A percentile compares a stretch with the other conserved stretches of the same genome.
Evolutionary conservation across 345 rosid species (phyloP).

Genomic region (Arabis alpina): DNA sequence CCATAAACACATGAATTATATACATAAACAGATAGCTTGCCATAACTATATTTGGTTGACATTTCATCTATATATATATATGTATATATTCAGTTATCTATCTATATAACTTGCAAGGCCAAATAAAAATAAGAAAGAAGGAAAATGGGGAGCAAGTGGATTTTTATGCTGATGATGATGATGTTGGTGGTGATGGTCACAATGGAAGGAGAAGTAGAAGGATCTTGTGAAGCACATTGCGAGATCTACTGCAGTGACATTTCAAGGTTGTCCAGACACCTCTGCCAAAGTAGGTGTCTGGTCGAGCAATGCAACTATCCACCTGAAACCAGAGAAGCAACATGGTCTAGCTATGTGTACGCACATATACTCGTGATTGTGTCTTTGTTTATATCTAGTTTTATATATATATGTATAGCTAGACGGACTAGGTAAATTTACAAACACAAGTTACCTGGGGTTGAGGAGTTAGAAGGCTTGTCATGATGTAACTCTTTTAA

Average conservation of each 20-base stretch:
- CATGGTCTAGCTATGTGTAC: too few relatives aligned
- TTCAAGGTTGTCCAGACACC: too few relatives aligned
- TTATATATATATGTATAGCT: not conserved
- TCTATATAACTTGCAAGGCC: not conserved
- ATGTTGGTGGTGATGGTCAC: not conserved
- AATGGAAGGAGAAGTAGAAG: not conserved
- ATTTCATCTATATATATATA: not conserved
- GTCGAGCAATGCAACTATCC: not conserved
- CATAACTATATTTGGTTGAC: not conserved
- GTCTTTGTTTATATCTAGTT: not conserved
- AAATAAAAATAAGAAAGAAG: not conserved
- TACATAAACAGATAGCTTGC: not conserved
- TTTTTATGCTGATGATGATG: not conserved
- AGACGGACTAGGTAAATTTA: not conserved
- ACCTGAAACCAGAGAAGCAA: not conserved
- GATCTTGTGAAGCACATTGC: not conserved
- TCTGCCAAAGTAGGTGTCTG: not conserved
- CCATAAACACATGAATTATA: not conserved
- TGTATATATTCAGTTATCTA: not conserved
- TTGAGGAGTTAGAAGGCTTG: not conserved
- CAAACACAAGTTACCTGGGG: not conserved
- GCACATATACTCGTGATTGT: not conserved
- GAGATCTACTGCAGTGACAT: not conserved
- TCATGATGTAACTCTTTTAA: not conserved
- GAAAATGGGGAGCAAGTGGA: not conserved